Conservation (phyloP, 164 flowering plant genomes). For the Tinospora cordifolia region DNA sequence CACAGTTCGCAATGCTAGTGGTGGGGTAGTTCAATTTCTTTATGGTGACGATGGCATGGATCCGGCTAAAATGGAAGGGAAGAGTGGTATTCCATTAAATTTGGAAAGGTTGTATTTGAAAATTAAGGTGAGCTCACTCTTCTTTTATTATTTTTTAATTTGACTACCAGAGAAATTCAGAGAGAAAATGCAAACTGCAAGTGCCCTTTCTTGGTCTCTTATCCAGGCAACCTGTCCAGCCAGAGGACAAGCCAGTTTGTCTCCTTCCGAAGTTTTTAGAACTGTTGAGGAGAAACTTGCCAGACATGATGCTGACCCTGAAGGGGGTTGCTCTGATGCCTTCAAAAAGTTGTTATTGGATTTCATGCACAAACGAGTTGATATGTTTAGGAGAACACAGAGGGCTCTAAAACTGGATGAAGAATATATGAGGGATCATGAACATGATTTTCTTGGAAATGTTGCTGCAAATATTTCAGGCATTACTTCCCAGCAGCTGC, state of each 20-base stretch:
- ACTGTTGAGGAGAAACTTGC: slow-evolving; percentile 29
- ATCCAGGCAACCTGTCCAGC: slow-evolving; percentile 81
- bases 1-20: slow-evolving; percentile 78
- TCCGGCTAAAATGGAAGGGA: slow-evolving; percentile 89
- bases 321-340: slow-evolving; percentile 45
- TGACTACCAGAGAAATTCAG: background rate
- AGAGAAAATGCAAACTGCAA: background rate
- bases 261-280: slow-evolving; percentile 37
- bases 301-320: slow-evolving; percentile 28
- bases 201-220: background rate
- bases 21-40: slow-evolving; percentile 65
- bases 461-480: slow-evolving; percentile 53
- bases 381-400: slow-evolving; percentile 21
- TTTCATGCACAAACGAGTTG: slow-evolving; percentile 31
- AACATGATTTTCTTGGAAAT: slow-evolving; percentile 19
- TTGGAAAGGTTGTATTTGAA: slow-evolving; percentile 64
- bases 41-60: slow-evolving; percentile 99
- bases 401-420: slow-evolving; percentile 27
- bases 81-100: slow-evolving; percentile 62
- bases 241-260: slow-evolving; percentile 26
- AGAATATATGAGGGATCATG: slow-evolving; percentile 16
- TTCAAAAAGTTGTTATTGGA: slow-evolving; percentile 34
- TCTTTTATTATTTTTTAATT: background rate
- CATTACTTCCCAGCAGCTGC: slow-evolving; percentile 55
- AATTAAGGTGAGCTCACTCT: slow-evolving; percentile 45